Evolutionary conservation across 2,329 filamentous ascomycete species (phyloP), one percentile per base, ranked within the genome.

Genomic region (Myriosclerotinia duriaeana): DNA sequence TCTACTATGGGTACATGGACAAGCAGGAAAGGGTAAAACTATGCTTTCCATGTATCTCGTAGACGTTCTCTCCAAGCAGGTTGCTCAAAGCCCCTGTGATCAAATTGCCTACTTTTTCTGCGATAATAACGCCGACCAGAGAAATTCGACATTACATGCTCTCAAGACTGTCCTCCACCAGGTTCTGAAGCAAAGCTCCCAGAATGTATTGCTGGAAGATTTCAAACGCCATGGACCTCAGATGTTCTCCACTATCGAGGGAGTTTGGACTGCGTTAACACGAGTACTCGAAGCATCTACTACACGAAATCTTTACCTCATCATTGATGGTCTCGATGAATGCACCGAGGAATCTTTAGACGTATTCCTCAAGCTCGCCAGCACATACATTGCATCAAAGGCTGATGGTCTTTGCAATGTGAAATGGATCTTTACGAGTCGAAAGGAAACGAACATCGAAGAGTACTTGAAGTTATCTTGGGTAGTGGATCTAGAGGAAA

Each of bases 281-380:
- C 64, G 48, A 34, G 64, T 62, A 1, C 58, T 66, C 9, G 58
- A 66, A 46, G 52, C 58, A 20, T 66, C 64, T 4, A 54, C 50
- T 7, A 50, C 64, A 63, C 52, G 64, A 50, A 66, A 62, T 42
- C 56, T 66, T 26, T 66, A 66, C 15, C 30, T 66, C 15, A 63
- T 66, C 58, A 62, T 66, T n/a, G 64, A 66, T 63, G 64, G 64
- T 48, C 59, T 66, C 15, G 64, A 66, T 63, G 64, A 66, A 17
- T 66, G 64, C 11, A 66, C 64, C 2, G 48, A 66, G 12, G 64
- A 63, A 17, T 63, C 64, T 20, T 40, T 66, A 14, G 58, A 66
- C 5, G n/a, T 40, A 15, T 66, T 63, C 58, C 54, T 66, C 0
- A 63, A 63, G 48, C 58, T 66, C 38, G 56, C 64, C 0, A 66